A percentile compares a stretch with the other conserved stretches of the same genome.
These are phyloP conservation scores for Helicocarpus griseus DNA, from an alignment of 2,329 filamentous ascomycete species.

Conservation along the genomic window DNA sequence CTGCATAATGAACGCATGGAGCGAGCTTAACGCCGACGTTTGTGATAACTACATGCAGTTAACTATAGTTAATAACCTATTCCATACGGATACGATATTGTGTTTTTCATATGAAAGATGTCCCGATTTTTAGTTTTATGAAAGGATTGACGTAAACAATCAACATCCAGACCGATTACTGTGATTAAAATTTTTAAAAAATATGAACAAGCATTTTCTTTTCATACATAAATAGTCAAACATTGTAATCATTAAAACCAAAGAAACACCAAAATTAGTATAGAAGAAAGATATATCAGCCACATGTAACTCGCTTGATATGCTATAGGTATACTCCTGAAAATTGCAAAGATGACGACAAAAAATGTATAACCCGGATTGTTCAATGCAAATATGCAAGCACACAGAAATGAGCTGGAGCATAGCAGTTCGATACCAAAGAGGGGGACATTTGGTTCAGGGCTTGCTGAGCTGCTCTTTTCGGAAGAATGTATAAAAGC, in stretches of 20 bases:
- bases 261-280: neutral
- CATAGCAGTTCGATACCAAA: neutral
- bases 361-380: no score
- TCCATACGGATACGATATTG: no score
- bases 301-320: neutral
- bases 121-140: neutral
- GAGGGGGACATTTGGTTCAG: constrained; percentile 12
- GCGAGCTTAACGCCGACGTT: no score
- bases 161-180: neutral
- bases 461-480: constrained; percentile 38
- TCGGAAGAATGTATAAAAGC: constrained; percentile 36
- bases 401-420: neutral
- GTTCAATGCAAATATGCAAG: no score
- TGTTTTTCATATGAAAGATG: no score
- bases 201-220: neutral
- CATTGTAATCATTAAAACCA: neutral
- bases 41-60: no score
- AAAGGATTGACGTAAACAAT: neutral
- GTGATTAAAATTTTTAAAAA: neutral
- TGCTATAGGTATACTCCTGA: neutral
- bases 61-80: no score
- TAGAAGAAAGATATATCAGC: neutral
- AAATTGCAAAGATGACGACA: no score
- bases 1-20: no score
- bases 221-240: neutral